These are phyloP conservation scores for Xylariaceae sp. DNA, from an alignment of 2,329 filamentous ascomycete genomes.

Conservation along the genomic window DNA sequence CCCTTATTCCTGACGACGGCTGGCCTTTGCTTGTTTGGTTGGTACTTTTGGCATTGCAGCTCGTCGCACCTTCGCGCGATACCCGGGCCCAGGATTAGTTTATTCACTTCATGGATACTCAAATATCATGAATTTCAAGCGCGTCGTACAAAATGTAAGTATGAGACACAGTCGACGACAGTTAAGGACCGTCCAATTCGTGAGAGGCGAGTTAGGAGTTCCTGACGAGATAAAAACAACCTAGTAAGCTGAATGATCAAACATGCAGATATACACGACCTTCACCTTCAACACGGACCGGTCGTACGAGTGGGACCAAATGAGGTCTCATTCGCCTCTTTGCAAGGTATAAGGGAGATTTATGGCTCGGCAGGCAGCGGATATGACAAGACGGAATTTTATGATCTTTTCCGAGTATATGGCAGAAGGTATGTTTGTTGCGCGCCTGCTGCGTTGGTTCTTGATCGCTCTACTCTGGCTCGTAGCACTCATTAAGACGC, in stretches of 20 bases:
- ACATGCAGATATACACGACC: slow-evolving; percentile 42
- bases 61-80: slow-evolving; percentile 38
- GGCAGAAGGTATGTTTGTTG: slow-evolving; percentile 43
- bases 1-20: slow-evolving; percentile 15
- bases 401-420: slow-evolving; percentile 57
- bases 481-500: slow-evolving; percentile 3
- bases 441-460: background rate
- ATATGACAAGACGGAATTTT: slow-evolving; percentile 63
- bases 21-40: slow-evolving; percentile 11
- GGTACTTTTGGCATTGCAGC: slow-evolving; percentile 27
- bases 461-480: background rate
- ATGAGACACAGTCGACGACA: no score
- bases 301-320: slow-evolving; percentile 55
- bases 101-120: slow-evolving; percentile 47
- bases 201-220: no score
- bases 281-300: slow-evolving; percentile 54
- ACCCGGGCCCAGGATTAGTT: slow-evolving; percentile 46
- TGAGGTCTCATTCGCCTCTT: slow-evolving; percentile 57
- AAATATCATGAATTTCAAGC: slow-evolving; percentile 56
- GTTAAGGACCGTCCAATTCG: no score
- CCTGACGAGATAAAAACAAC: no score
- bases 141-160: slow-evolving; percentile 41
- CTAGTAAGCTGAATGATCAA: no score
- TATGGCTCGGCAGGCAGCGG: slow-evolving; percentile 60
- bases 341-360: slow-evolving; percentile 56